These are phyloP conservation scores for Capsella rubella DNA, from an alignment of 441 rosid genomes.

Conservation along the genomic window DNA sequence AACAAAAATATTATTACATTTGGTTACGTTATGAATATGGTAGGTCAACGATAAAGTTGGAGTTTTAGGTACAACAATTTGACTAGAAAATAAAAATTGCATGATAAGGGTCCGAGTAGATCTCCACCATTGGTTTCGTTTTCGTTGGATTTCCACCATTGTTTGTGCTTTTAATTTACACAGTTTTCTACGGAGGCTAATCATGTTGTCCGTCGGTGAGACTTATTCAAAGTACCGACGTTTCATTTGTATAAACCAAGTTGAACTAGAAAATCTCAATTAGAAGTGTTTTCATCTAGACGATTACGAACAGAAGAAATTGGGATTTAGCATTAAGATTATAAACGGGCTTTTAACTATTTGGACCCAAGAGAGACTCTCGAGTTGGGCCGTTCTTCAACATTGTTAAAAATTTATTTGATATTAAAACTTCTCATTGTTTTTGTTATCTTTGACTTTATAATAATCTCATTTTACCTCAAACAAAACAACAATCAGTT, in stretches of 20 bases:
- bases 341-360: neutral
- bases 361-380: neutral
- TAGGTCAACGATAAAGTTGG: conserved; percentile 36
- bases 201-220: conserved; percentile 5
- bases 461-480: neutral
- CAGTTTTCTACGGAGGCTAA: conserved; percentile 14
- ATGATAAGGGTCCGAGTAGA: conserved; percentile 19
- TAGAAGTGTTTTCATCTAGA: neutral
- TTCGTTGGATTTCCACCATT: conserved; percentile 29
- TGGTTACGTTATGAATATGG: conserved; percentile 11
- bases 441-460: neutral
- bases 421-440: neutral
- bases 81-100: conserved; percentile 8
- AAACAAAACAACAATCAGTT: neutral
- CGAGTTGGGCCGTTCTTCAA: neutral
- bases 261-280: neutral
- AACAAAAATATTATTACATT: neutral
- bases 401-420: neutral
- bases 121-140: conserved; percentile 37
- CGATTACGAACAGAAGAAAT: neutral
- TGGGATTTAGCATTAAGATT: neutral
- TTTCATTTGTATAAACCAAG: neutral
- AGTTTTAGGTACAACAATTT: conserved; percentile 28
- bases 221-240: neutral
- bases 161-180: conserved; percentile 17